These are phyloP conservation scores for Aurifilum marmelostoma DNA, from an alignment of 2,329 filamentous ascomycete genomes.

Conservation along the genomic window DNA sequence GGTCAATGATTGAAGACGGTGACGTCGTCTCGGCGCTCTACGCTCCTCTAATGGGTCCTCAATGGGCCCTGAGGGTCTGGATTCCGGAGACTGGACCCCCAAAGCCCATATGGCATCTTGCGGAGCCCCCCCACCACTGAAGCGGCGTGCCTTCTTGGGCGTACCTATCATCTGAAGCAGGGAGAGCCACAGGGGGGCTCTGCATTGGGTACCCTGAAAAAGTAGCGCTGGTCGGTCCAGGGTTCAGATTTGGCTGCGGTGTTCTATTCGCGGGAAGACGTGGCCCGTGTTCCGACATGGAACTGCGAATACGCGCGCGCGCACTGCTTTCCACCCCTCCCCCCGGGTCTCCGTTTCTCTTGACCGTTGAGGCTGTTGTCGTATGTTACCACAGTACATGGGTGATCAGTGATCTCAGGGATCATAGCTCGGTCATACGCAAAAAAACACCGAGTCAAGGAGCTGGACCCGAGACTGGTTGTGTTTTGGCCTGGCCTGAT, in stretches of 20 bases:
- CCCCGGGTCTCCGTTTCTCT: not conserved
- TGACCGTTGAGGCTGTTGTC: not conserved
- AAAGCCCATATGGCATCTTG: slow-evolving; percentile 19
- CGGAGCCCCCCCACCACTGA: slow-evolving; percentile 15
- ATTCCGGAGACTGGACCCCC: slow-evolving; percentile 11
- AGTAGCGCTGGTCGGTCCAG: not conserved
- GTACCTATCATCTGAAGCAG: slow-evolving; percentile 8
- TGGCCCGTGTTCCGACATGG: slow-evolving; percentile 19
- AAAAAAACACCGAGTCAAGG: slow-evolving; percentile 24
- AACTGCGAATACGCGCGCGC: slow-evolving; percentile 15
- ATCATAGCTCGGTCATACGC: slow-evolving; percentile 21
- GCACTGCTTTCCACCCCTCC: slow-evolving; percentile 6
- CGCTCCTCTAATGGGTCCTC: not conserved
- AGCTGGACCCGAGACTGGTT: slow-evolving; percentile 1
- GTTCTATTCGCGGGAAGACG: slow-evolving; percentile 26
- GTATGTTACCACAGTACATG: slow-evolving; percentile 11
- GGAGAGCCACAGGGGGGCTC: not conserved
- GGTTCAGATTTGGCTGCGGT: slow-evolving; percentile 1
- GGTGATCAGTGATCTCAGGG: slow-evolving; percentile 17
- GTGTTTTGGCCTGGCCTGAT: slow-evolving; percentile 22
- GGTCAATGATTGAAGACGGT: slow-evolving; percentile 3
- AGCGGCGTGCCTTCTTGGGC: slow-evolving; percentile 3
- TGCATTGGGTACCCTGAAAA: slow-evolving; percentile 3
- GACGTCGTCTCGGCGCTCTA: slow-evolving; percentile 10
- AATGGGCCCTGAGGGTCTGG: slow-evolving; percentile 15